Evolutionary conservation across 352 stramenopile species (phyloP).

Genomic region (Detonula confervacea): DNA sequence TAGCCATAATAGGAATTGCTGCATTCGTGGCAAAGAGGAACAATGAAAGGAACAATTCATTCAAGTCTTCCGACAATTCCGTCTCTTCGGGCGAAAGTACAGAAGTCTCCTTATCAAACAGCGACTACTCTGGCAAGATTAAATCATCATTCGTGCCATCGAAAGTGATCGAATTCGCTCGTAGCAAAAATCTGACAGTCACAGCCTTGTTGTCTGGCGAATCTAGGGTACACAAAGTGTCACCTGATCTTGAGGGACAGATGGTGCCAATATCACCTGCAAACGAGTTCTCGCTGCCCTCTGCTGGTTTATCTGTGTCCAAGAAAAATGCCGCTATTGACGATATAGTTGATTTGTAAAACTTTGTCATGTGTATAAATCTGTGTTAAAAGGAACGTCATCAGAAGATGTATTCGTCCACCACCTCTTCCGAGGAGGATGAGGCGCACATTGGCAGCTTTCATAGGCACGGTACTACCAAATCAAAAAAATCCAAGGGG

Average conservation of each 20-base stretch:
- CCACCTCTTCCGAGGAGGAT: too few relatives aligned
- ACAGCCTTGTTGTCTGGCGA: conserved; percentile 20
- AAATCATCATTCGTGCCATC: neutral
- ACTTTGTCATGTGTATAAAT: too few relatives aligned
- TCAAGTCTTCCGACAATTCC: neutral
- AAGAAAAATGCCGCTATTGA: conserved; percentile 2
- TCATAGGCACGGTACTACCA: too few relatives aligned
- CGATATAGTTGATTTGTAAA: conserved; percentile 22
- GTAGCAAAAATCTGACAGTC: conserved; percentile 11
- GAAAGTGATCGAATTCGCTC: neutral
- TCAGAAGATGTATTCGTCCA: too few relatives aligned
- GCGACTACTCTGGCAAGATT: neutral
- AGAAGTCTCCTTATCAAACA: neutral
- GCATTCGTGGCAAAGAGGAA: neutral
- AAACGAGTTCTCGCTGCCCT: conserved; percentile 11
- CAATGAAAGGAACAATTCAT: too few relatives aligned
- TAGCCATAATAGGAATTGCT: conserved; percentile 3
- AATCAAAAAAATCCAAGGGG: too few relatives aligned
- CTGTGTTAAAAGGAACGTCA: too few relatives aligned
- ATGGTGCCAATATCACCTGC: neutral
- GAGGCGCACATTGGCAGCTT: too few relatives aligned
- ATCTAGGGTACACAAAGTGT: too few relatives aligned
- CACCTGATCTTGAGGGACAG: neutral
- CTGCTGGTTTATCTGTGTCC: neutral
- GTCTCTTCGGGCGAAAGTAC: neutral